These are phyloP conservation scores for Ramaria sp. DNA, from an alignment of 768 basidiomycete genomes.

Conservation along the genomic window DNA sequence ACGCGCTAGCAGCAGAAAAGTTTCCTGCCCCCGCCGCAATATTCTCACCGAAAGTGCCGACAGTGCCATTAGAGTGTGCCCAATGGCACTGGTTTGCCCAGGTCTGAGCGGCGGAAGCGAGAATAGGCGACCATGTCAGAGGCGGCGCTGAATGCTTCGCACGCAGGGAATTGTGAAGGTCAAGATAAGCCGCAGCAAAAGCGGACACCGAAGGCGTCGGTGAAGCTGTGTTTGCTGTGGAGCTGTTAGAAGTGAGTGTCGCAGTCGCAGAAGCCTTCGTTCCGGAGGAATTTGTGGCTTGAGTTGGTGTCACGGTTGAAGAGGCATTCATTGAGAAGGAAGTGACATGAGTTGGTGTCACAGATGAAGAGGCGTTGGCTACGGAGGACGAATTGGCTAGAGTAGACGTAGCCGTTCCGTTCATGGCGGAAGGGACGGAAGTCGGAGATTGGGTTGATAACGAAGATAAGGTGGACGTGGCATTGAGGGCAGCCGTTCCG, in stretches of 20 bases:
- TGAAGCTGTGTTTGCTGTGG: neutral
- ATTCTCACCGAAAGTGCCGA: constrained; percentile 41
- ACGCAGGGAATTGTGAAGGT: constrained; percentile 40
- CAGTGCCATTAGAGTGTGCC: constrained; percentile 33
- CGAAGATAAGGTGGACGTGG: neutral
- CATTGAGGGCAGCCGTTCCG: too few species aligned
- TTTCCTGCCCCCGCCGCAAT: constrained; percentile 41
- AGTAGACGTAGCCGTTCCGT: neutral
- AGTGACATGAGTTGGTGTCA: neutral
- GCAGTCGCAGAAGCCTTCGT: neutral
- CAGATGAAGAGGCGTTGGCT: neutral
- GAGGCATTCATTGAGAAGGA: neutral
- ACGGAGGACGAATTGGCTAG: neutral
- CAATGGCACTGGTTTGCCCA: constrained; percentile 46
- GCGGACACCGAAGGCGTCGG: neutral
- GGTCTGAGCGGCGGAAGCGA: constrained; percentile 35
- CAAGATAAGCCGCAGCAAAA: constrained; percentile 23
- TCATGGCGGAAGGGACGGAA: neutral
- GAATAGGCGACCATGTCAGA: constrained; percentile 37
- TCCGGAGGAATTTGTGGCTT: neutral
- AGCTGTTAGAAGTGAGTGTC: neutral
- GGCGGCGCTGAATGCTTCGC: constrained; percentile 28
- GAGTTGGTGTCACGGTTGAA: neutral
- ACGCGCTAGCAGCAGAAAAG: constrained; percentile 31
- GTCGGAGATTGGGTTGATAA: neutral